A percentile compares a stretch with the other conserved stretches of the same genome.
Conservation (phyloP, 164 flowering plant species). For the Piper betle region DNA sequence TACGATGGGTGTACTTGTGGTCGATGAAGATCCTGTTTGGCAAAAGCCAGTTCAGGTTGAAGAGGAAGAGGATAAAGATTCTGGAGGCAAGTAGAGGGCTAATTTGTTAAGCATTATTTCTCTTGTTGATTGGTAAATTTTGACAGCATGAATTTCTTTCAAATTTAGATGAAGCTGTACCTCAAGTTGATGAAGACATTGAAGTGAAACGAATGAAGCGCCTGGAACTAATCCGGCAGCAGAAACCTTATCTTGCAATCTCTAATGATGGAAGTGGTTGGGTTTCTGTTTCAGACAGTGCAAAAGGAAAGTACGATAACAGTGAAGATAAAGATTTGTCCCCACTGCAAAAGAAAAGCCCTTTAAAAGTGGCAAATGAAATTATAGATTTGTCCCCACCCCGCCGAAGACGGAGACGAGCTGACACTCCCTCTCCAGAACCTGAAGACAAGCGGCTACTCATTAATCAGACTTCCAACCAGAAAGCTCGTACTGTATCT, state of each 20-base stretch:
- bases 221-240: slow-evolving; percentile 46
- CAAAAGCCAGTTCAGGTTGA: slow-evolving; percentile 45
- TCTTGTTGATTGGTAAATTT: background rate
- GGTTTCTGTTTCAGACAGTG: slow-evolving; percentile 50
- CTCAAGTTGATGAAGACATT: slow-evolving; percentile 73
- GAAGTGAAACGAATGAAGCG: slow-evolving; percentile 83
- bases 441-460: background rate
- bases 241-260: slow-evolving; percentile 46
- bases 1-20: slow-evolving; percentile 40
- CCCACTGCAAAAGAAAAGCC: slow-evolving; percentile 30
- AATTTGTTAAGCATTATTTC: background rate
- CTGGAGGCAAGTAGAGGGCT: slow-evolving; percentile 29
- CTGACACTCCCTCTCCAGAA: slow-evolving; percentile 25
- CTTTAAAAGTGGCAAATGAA: background rate
- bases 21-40: slow-evolving; percentile 92
- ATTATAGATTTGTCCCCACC: slow-evolving; percentile 23
- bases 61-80: slow-evolving; percentile 38
- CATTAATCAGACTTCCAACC: background rate
- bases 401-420: slow-evolving; percentile 6
- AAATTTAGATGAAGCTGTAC: slow-evolving; percentile 50
- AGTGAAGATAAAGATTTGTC: slow-evolving; percentile 27
- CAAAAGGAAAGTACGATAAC: background rate
- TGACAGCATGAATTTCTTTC: background rate
- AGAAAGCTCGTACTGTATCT: background rate
- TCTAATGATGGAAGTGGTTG: slow-evolving; percentile 98